Conservation (phyloP, 2,329 filamentous ascomycete genomes). For the Exophiala oligosperma region DNA sequence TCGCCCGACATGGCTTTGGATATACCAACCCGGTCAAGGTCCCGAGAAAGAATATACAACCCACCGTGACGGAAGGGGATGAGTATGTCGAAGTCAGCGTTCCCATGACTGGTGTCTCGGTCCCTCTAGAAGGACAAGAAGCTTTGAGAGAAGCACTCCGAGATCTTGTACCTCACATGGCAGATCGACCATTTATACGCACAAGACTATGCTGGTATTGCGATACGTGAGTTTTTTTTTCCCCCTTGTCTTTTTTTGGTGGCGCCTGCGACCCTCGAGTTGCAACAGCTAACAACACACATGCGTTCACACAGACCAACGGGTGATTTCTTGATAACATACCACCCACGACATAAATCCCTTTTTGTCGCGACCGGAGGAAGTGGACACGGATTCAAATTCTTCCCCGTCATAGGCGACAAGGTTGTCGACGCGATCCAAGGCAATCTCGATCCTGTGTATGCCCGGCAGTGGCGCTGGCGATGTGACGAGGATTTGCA, state of each 20-base stretch:
- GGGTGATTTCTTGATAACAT: constrained; percentile 70
- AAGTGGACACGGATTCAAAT: constrained; percentile 65
- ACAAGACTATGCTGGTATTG: constrained; percentile 75
- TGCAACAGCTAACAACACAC: not conserved
- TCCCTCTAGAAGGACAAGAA: constrained; percentile 58
- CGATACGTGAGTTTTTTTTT: constrained; percentile 53
- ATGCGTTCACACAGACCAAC: constrained; percentile 41
- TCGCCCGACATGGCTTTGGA: constrained; percentile 69
- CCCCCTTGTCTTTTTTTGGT: not conserved
- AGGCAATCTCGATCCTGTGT: constrained; percentile 43
- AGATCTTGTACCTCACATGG: constrained; percentile 56
- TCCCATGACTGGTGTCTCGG: constrained; percentile 38
- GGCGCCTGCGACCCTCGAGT: too few relatives aligned
- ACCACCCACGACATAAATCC: constrained; percentile 59
- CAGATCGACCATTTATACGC: constrained; percentile 59
- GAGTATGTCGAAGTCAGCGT: constrained; percentile 37
- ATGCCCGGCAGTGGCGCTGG: constrained; percentile 47
- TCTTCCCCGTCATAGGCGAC: constrained; percentile 64
- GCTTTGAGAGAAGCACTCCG: constrained; percentile 63
- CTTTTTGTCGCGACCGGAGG: constrained; percentile 55
- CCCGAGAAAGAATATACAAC: constrained; percentile 11
- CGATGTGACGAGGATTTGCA: constrained; percentile 22
- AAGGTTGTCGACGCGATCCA: constrained; percentile 51
- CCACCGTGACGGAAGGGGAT: not conserved
- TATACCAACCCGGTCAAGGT: constrained; percentile 43